phyloP scores from a whole-genome alignment of 345 rosid genomes.

The Hirschfeldia incana region DNA sequence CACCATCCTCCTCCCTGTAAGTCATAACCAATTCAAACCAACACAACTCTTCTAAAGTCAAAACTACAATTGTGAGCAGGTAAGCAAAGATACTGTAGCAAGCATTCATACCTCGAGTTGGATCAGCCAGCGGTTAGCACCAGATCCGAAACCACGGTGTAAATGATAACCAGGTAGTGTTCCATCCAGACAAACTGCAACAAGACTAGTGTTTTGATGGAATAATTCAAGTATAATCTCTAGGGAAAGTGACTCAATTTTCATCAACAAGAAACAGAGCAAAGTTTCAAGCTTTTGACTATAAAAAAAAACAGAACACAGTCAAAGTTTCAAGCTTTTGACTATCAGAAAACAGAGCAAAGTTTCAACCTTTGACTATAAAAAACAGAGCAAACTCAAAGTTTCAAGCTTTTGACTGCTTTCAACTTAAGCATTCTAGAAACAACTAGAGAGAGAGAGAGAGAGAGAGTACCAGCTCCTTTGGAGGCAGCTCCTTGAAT shows the following conservation, averaged over 20 bases:
- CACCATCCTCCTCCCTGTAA: conserved; percentile 97
- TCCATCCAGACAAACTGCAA: conserved; percentile 84
- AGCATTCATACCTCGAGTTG: conserved; percentile 64
- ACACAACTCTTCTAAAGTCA: background rate
- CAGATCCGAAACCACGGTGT: conserved; percentile 70
- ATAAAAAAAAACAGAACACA: background rate
- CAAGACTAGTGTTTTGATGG: background rate
- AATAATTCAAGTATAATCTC: background rate
- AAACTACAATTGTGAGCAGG: background rate
- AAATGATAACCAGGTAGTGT: conserved; percentile 87
- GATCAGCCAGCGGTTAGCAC: conserved; percentile 80
- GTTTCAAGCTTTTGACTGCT: background rate
- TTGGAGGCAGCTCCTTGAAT: conserved; percentile 74
- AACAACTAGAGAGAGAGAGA: background rate
- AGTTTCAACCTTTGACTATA: too few relatives aligned
- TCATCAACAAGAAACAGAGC: background rate
- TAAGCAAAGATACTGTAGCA: background rate
- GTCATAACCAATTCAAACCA: background rate
- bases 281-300: background rate
- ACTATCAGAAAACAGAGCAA: too few relatives aligned
- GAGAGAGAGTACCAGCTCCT: conserved; percentile 61
- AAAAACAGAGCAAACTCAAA: too few relatives aligned
- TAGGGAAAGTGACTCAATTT: background rate
- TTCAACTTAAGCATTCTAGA: background rate
- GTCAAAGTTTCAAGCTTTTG: background rate